Base-by-base conservation (phyloP, 768 basidiomycete species). In the Mycena rosella region DNA sequence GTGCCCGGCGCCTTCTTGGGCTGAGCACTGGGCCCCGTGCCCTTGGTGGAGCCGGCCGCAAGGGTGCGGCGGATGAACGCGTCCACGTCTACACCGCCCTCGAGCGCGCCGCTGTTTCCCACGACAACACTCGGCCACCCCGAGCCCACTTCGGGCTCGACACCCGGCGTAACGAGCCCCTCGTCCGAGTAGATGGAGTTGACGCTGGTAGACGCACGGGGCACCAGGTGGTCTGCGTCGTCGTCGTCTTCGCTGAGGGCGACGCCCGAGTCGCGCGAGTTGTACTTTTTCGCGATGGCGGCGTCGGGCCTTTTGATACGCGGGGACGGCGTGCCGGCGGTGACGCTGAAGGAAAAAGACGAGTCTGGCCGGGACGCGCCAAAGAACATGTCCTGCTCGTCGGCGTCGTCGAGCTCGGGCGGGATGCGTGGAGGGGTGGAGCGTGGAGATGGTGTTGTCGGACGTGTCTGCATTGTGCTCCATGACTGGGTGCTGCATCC, bases 51-150 rank as follows among this genome's bases (percentile, higher is more conserved):
- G 14, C 87, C 88, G 4, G 86, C 83, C 8, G 86, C 85, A 15
- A 95, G 85, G 2, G 90, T 90, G 30, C 88, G 87, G 72, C 90
- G 78, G 68, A 95, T 94, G 77, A 94, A 94, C 4, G 86, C 86
- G 59, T 94, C 91, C 1, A 91, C 85, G 63, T 88, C 85, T 69
- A 55, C 75, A 60, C 22, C 77, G 24, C 84, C 83, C 66, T 86
- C 86, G 2, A 29, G 36, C 34, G 82, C 74, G 17, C 82, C 84
- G 34, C 77, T 78, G 27, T 85, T 76, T 32, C 82, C 80, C 38
- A 86, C 76, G 3, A 74, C 70, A 15, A 84, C 72, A 17, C 75
- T 77, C 0, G 92, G 92, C 93, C 93, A 94, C 15, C 88, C 88
- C 5, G 90, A 90, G 42, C 74, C 71, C 18, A 76, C 60, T 32